These are phyloP conservation scores for Coniosporium tulheliwenetii DNA, from an alignment of 2,329 filamentous ascomycete species.

Conservation along the genomic window DNA sequence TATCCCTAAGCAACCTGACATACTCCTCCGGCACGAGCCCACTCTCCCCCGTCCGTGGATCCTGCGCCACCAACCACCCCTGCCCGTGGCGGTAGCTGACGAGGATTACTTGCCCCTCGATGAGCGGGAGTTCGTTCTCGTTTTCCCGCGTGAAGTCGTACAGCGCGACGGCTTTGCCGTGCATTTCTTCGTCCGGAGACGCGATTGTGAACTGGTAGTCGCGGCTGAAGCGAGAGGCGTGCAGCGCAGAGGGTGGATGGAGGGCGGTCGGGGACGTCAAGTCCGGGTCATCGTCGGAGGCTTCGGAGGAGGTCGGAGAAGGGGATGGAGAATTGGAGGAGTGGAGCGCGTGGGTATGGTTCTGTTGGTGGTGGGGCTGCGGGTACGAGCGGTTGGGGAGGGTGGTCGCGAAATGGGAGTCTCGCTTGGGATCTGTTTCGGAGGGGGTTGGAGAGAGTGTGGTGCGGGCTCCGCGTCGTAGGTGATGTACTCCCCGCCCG, in stretches of 20 bases:
- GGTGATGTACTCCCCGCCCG: conserved; percentile 66
- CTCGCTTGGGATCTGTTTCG: conserved; percentile 28
- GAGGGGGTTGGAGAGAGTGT: conserved; percentile 31
- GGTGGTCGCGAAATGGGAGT: conserved; percentile 38
- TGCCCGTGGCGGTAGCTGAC: conserved; percentile 93
- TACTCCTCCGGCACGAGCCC: conserved; percentile 95
- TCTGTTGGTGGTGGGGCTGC: neutral
- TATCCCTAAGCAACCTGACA: conserved; percentile 79
- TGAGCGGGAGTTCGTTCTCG: conserved; percentile 83
- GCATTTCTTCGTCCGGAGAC: conserved; percentile 92
- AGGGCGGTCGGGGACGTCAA: neutral
- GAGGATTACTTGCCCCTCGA: conserved; percentile 91
- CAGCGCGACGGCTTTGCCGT: conserved; percentile 85
- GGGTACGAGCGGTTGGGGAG: conserved; percentile 24
- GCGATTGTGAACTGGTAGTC: conserved; percentile 94
- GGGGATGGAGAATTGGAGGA: neutral
- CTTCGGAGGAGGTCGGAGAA: conserved; percentile 1
- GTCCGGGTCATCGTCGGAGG: neutral
- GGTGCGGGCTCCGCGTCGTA: conserved; percentile 52
- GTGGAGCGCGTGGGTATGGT: too few species aligned
- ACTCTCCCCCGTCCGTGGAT: conserved; percentile 84
- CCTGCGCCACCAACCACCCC: conserved; percentile 93
- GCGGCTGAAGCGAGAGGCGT: conserved; percentile 57
- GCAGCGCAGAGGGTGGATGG: conserved; percentile 1
- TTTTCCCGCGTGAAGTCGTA: conserved; percentile 94